These are phyloP conservation scores for Cucurbita maxima DNA, from an alignment of 306 rosid genomes.

Conservation along the genomic window DNA sequence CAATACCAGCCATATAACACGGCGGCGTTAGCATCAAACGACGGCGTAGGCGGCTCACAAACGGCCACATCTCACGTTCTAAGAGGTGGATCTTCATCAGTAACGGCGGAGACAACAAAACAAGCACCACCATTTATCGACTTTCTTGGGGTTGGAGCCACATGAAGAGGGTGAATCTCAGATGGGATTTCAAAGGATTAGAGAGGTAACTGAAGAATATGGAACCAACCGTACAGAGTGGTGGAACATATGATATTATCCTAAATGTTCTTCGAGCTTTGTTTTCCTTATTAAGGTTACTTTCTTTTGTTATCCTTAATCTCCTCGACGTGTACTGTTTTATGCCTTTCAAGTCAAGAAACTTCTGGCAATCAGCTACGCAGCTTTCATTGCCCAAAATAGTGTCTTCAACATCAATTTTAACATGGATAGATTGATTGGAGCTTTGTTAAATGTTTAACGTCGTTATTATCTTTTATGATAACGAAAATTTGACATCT, in stretches of 20 bases:
- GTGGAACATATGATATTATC: not conserved
- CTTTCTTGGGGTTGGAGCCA: conserved; percentile 97
- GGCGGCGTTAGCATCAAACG: conserved; percentile 28
- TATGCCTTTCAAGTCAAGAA: not conserved
- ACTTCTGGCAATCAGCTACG: not conserved
- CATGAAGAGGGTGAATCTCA: conserved; percentile 17
- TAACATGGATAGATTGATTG: too few relatives aligned
- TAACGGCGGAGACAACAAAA: not conserved
- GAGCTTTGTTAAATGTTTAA: too few relatives aligned
- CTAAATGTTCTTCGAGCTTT: not conserved
- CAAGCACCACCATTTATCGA: conserved; percentile 64
- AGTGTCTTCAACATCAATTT: too few relatives aligned
- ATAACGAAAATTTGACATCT: too few relatives aligned
- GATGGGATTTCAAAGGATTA: not conserved
- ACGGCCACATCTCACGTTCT: conserved; percentile 7
- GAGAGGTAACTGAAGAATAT: not conserved
- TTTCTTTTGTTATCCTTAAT: not conserved
- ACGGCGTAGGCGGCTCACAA: conserved; percentile 24
- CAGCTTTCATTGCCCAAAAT: too few relatives aligned
- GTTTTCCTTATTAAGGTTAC: not conserved
- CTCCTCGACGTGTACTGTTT: not conserved
- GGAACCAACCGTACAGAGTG: not conserved
- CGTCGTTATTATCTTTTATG: too few relatives aligned
- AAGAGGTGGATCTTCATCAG: not conserved
- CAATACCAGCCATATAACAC: not conserved